phyloP scores from a whole-genome alignment of 1,139 yeast genomes.

The Geotrichum histeridarum region DNA sequence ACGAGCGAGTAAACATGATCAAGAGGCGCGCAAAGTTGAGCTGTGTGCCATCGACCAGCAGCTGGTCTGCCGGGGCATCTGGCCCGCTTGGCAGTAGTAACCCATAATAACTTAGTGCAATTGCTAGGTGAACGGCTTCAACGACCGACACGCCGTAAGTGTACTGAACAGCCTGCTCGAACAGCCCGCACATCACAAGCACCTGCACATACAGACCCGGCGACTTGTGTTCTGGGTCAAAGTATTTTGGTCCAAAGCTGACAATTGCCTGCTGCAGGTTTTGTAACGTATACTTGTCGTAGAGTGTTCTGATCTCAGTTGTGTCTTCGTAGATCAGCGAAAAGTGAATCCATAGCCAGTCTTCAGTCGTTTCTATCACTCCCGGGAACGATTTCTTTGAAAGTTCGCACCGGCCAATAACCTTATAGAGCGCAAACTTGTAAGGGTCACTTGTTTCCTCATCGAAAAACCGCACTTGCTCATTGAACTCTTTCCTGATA shows the following conservation, averaged over 20 bases:
- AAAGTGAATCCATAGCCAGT: slow-evolving; percentile 95
- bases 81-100: slow-evolving; percentile 49
- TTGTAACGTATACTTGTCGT: slow-evolving; percentile 64
- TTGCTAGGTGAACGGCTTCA: slow-evolving; percentile 90
- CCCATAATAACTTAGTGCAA: slow-evolving; percentile 73
- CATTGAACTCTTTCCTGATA: slow-evolving; percentile 75
- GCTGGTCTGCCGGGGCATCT: slow-evolving; percentile 27
- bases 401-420: slow-evolving; percentile 86
- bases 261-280: slow-evolving; percentile 67
- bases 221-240: slow-evolving; percentile 57
- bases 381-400: slow-evolving; percentile 65
- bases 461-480: slow-evolving; percentile 66
- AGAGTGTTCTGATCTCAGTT: slow-evolving; percentile 47
- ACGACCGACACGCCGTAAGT: slow-evolving; percentile 64
- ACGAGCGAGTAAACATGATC: slow-evolving; percentile 59
- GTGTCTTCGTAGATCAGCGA: slow-evolving; percentile 57
- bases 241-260: slow-evolving; percentile 68
- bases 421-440: slow-evolving; percentile 83
- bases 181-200: slow-evolving; percentile 69
- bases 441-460: slow-evolving; percentile 68
- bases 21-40: slow-evolving; percentile 39
- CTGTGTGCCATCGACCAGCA: slow-evolving; percentile 25
- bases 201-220: slow-evolving; percentile 71
- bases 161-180: slow-evolving; percentile 74
- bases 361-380: slow-evolving; percentile 81